Base-by-base conservation (phyloP, 371 early-diverging fungal genomes). In the Lichtheimia hyalospora region DNA sequence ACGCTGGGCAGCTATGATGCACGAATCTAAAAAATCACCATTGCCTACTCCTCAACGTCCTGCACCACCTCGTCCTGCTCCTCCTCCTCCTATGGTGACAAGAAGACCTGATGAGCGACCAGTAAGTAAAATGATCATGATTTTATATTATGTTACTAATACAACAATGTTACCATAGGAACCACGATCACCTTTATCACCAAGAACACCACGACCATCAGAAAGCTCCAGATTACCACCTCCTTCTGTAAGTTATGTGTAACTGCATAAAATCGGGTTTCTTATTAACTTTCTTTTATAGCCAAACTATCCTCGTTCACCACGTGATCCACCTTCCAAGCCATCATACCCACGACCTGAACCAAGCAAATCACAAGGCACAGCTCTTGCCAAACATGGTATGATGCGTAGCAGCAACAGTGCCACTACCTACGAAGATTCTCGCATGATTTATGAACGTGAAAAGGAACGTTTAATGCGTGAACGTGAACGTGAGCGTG, bases 1-100 rank as follows among this genome's bases (percentile, higher is more conserved):
- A 59, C 73, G 81, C 34, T 80, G 81, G 81, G 71, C 71, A 41
- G 77, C 75, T 27, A 51, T 80, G 27, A 63, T 80, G 18, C 64
- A 60, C 39, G 49, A 65, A 18, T 23, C 58, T 25, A 52, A 43
- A 24, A 51, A 60, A 28, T 27, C 56, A 15, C 54, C 55, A 18
- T 44, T 59, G 24, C 44, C 60, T 21, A 49, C 51, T n/a, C 51
- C 54, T 6, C 51, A 25, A 15, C 55, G 57, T 34, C 24, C 64
- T 23, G 61, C 58, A 18, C 65, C 63, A 3, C 65, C 64, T 25
- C 59, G 63, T 21, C 70, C 70, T 21, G 63, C 70, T 16, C 70
- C 70, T 27, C 70, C 70, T 27, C 66, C 66, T 7, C 63, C 58
- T 4, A 27, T 43, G 20, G 40, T 44, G 39, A 24, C 59, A 39